Percentiles rank a stretch among this genome's conserved stretches.
Conservation (phyloP, 805 yeast species). For the Zygoascus biomembranicola region DNA sequence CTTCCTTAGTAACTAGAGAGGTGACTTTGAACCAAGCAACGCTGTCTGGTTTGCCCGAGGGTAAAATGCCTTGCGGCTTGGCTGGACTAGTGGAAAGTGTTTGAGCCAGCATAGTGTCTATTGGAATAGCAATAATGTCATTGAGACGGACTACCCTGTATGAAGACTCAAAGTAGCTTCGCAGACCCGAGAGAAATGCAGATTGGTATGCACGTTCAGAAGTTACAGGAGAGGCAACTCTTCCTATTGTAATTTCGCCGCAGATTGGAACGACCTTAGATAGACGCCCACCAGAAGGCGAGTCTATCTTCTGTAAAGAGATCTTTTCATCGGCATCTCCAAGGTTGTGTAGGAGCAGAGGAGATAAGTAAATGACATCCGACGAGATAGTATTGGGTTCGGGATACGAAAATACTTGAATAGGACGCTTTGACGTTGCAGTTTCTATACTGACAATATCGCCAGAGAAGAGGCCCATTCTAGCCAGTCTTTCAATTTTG, state of each 20-base stretch:
- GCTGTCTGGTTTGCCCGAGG: conserved; percentile 56
- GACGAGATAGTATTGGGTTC: conserved; percentile 47
- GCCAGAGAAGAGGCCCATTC: conserved; percentile 60
- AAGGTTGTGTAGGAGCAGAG: conserved; percentile 47
- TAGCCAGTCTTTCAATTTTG: conserved; percentile 42
- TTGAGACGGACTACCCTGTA: conserved; percentile 52
- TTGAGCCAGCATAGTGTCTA: conserved; percentile 60
- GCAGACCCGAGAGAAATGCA: conserved; percentile 51
- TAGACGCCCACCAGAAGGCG: background rate
- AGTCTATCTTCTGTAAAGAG: background rate
- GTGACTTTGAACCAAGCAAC: conserved; percentile 81
- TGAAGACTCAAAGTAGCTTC: conserved; percentile 49
- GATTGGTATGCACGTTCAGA: conserved; percentile 56
- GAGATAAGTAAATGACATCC: conserved; percentile 49
- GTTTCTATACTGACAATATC: conserved; percentile 39
- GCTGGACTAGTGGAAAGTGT: conserved; percentile 33
- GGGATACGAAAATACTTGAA: conserved; percentile 48
- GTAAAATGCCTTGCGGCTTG: conserved; percentile 32
- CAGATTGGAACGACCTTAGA: conserved; percentile 23
- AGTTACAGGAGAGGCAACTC: conserved; percentile 63
- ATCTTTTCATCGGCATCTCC: conserved; percentile 23
- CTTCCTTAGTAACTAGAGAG: conserved; percentile 30
- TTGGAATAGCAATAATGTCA: conserved; percentile 68
- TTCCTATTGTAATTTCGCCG: conserved; percentile 55
- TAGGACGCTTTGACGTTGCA: conserved; percentile 20